Percentiles rank a stretch among this genome's conserved stretches.
phyloP scores from a whole-genome alignment of 495 filamentous ascomycete genomes.

The Pseudevernia furfuracea region DNA sequence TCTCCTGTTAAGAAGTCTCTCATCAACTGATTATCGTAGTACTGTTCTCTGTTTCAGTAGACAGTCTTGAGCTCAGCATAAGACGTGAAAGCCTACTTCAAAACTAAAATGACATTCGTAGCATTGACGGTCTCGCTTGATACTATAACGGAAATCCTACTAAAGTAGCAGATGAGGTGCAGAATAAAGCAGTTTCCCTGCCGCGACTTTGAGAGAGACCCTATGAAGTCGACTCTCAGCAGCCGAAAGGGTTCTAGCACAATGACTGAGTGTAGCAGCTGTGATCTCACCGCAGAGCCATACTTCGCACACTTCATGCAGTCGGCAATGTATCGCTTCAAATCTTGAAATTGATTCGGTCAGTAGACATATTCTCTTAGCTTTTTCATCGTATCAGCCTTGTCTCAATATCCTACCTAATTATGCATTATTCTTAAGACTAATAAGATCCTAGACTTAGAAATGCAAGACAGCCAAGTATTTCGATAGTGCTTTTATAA shows the following conservation, averaged over 20 bases:
- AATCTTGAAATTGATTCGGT: not conserved
- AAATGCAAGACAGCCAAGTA: too few relatives aligned
- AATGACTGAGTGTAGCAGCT: not conserved
- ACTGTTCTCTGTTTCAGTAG: not conserved
- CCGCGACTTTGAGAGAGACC: not conserved
- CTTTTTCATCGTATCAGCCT: too few relatives aligned
- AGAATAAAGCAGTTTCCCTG: not conserved
- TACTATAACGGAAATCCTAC: not conserved
- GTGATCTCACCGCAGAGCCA: not conserved
- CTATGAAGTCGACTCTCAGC: not conserved
- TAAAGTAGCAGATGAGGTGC: not conserved
- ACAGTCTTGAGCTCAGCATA: not conserved
- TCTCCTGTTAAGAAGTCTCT: not conserved
- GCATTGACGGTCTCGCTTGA: not conserved
- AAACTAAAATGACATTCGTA: not conserved
- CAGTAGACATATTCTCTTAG: not conserved
- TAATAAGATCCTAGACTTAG: too few relatives aligned
- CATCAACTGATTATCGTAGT: not conserved
- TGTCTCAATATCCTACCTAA: too few relatives aligned
- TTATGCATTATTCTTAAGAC: too few relatives aligned
- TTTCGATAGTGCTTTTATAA: too few relatives aligned
- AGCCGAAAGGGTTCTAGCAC: not conserved
- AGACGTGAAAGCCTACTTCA: not conserved
- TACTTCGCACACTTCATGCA: not conserved
- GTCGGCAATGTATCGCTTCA: not conserved